These are phyloP conservation scores for Trichomonas gallinae DNA, from an alignment of 208 protist species.

Conservation along the genomic window DNA sequence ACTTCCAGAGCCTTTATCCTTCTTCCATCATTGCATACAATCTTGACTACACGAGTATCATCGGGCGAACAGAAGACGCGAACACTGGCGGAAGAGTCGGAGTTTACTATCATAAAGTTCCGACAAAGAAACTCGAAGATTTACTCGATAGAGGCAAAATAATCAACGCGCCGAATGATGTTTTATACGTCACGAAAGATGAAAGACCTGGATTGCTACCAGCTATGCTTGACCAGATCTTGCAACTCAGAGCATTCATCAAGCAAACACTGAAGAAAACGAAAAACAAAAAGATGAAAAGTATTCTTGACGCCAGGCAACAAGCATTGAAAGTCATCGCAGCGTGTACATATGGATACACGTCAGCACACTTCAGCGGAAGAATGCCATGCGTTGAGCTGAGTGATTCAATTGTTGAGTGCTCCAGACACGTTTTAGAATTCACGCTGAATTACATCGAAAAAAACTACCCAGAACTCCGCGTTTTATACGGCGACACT, in stretches of 20 bases:
- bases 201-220: not conserved
- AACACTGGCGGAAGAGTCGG: not conserved
- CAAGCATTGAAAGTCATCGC: not conserved
- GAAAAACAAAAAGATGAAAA: not conserved
- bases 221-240: not conserved
- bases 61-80: not conserved
- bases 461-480: not conserved
- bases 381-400: slow-evolving; percentile 6
- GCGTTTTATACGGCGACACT: not conserved
- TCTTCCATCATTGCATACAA: not conserved
- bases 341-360: not conserved
- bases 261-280: not conserved
- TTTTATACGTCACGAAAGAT: not conserved
- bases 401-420: not conserved
- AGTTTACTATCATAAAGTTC: not conserved
- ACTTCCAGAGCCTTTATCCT: not conserved
- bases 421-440: not conserved
- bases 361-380: not conserved
- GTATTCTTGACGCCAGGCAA: not conserved
- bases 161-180: not conserved
- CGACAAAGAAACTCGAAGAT: not conserved
- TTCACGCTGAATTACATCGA: not conserved
- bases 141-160: not conserved
- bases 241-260: not conserved
- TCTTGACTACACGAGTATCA: not conserved